Conservation (phyloP, 768 basidiomycete species). For the Pleurotus eryngii region DNA sequence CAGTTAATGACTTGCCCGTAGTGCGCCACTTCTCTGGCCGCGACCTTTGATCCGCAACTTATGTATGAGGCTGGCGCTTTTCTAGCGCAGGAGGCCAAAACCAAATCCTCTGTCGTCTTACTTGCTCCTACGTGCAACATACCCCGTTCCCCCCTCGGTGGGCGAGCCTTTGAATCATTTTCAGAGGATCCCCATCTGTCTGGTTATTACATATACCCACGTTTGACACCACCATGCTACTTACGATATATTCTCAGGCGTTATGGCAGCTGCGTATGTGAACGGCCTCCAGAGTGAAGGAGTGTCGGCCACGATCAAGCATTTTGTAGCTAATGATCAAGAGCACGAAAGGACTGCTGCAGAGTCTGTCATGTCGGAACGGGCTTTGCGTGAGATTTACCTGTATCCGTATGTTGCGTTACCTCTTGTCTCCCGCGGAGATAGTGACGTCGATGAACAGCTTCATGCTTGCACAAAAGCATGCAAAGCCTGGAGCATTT, state of each 20-base stretch:
- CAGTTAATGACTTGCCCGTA: conserved; percentile 15
- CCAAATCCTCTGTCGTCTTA: conserved; percentile 59
- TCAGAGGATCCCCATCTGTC: conserved; percentile 70
- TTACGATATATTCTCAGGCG: conserved; percentile 32
- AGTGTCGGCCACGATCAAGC: conserved; percentile 71
- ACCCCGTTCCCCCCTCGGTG: conserved; percentile 59
- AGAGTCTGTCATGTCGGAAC: conserved; percentile 59
- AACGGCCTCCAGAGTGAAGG: conserved; percentile 65
- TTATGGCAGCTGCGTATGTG: conserved; percentile 62
- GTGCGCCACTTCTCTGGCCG: conserved; percentile 69
- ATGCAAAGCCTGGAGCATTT: conserved; percentile 58
- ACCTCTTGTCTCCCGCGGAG: background rate
- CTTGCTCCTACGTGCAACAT: conserved; percentile 78
- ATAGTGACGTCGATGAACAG: conserved; percentile 23
- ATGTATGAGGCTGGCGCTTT: conserved; percentile 53
- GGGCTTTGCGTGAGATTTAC: conserved; percentile 71
- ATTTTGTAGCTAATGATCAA: conserved; percentile 72
- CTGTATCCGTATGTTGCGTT: conserved; percentile 52
- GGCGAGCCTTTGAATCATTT: conserved; percentile 68
- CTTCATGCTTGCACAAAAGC: conserved; percentile 67
- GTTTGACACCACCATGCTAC: background rate
- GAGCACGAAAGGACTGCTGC: conserved; percentile 67
- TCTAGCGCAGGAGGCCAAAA: conserved; percentile 62
- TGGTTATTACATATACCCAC: conserved; percentile 27
- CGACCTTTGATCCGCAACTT: conserved; percentile 65